A percentile compares a stretch with the other conserved stretches of the same genome.
Evolutionary conservation across 768 basidiomycete genomes (phyloP).

Genomic region (Lenzites betulinus): DNA sequence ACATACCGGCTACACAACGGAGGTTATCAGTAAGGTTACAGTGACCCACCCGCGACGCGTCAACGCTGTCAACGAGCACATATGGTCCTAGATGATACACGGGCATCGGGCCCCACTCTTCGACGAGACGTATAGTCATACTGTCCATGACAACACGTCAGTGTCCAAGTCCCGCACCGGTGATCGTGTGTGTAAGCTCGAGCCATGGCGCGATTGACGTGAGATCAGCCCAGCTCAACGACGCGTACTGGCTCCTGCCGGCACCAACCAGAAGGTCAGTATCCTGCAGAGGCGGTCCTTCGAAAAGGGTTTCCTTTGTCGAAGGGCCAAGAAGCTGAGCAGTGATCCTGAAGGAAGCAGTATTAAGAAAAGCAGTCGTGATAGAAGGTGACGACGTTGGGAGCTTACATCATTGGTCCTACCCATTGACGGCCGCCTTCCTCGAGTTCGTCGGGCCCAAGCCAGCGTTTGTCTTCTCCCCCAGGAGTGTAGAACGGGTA

Average conservation of each 20-base stretch:
- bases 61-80: not conserved
- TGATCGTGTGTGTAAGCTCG: conserved; percentile 64
- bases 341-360: conserved; percentile 49
- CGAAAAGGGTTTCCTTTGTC: conserved; percentile 38
- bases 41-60: not conserved
- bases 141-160: not conserved
- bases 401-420: conserved; percentile 63
- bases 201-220: conserved; percentile 80
- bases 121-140: not conserved
- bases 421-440: conserved; percentile 72
- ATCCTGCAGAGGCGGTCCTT: conserved; percentile 45
- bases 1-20: conserved; percentile 15
- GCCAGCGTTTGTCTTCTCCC: conserved; percentile 68
- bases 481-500: conserved; percentile 79
- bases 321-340: conserved; percentile 56
- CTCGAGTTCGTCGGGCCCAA: conserved; percentile 49
- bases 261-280: conserved; percentile 48
- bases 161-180: conserved; percentile 72
- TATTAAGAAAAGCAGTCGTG: not conserved
- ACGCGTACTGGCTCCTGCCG: conserved; percentile 62
- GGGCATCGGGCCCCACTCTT: not conserved
- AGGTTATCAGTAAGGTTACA: not conserved
- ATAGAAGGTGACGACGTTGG: not conserved
- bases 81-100: not conserved
- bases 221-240: conserved; percentile 71